phyloP scores from a whole-genome alignment of 805 yeast genomes.

The Ogataea pini region DNA sequence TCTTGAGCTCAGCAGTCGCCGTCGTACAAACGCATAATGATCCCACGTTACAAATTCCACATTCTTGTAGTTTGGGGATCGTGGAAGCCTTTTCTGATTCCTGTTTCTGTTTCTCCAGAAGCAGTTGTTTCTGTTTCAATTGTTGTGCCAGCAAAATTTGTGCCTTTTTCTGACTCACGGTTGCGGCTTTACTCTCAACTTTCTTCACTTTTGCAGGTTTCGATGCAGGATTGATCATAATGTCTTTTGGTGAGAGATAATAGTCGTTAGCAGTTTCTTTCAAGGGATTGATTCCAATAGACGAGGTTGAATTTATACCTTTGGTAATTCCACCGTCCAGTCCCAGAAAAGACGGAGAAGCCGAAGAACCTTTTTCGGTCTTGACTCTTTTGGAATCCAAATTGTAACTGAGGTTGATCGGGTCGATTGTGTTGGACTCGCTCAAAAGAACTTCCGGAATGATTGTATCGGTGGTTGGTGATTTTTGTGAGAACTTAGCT shows the following conservation, averaged over 20 bases:
- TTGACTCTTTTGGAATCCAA: conserved; percentile 34
- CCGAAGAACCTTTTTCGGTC: conserved; percentile 7
- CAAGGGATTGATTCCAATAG: conserved; percentile 11
- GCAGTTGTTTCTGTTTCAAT: conserved; percentile 22
- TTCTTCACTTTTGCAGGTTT: conserved; percentile 17
- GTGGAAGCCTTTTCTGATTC: conserved; percentile 3
- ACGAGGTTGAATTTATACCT: conserved; percentile 7
- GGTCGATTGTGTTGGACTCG: conserved; percentile 33
- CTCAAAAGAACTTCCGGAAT: conserved; percentile 7
- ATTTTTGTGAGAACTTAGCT: conserved; percentile 1
- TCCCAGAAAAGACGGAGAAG: not conserved
- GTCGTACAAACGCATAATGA: conserved; percentile 3
- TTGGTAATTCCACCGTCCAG: conserved; percentile 3
- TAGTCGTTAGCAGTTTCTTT: conserved; percentile 10
- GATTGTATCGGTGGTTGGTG: conserved; percentile 1
- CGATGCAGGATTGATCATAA: conserved; percentile 23
- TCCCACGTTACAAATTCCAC: conserved; percentile 12
- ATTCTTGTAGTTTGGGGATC: conserved; percentile 7
- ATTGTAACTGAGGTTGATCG: conserved; percentile 34
- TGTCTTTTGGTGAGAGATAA: conserved; percentile 29
- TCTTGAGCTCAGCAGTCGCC: not conserved
- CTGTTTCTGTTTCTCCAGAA: conserved; percentile 20
- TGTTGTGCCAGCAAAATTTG: conserved; percentile 24
- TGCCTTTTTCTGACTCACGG: conserved; percentile 24
- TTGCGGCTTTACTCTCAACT: conserved; percentile 21